Evolutionary conservation across 768 basidiomycete species (phyloP).

Genomic region (Lentinula boryana): DNA sequence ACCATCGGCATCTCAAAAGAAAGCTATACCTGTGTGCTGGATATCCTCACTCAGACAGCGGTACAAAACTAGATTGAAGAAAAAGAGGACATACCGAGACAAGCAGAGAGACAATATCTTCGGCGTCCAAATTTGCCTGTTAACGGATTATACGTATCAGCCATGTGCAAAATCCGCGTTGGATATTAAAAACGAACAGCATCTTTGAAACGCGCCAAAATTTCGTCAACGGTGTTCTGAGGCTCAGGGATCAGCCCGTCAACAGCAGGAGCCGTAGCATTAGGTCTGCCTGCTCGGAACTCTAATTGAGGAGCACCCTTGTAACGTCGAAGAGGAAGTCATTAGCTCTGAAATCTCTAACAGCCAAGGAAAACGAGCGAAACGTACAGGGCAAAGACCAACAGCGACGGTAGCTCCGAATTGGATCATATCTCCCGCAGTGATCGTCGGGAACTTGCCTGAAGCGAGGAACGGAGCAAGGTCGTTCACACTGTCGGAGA

Average conservation of each 20-base stretch:
- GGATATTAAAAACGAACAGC: constrained; percentile 9
- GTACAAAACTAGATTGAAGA: not conserved
- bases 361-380: constrained; percentile 14
- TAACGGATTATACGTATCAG: not conserved
- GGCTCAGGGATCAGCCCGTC: constrained; percentile 29
- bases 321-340: not conserved
- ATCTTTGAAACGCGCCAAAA: constrained; percentile 25
- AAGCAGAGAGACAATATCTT: constrained; percentile 28
- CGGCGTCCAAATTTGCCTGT: constrained; percentile 20
- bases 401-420: constrained; percentile 28
- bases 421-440: constrained; percentile 16
- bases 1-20: no score
- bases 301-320: constrained; percentile 26
- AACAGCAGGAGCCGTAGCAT: constrained; percentile 20
- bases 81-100: constrained; percentile 17
- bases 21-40: not conserved
- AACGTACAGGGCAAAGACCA: constrained; percentile 26
- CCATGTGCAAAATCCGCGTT: not conserved
- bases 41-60: not conserved
- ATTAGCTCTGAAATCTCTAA: constrained; percentile 5
- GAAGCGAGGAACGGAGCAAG: constrained; percentile 5
- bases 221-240: constrained; percentile 17
- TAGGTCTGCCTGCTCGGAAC: constrained; percentile 31
- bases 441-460: constrained; percentile 1
- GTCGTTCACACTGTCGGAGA: constrained; percentile 13